A percentile compares a stretch with the other conserved stretches of the same genome.
Evolutionary conservation across 1,284 basidiomycete genomes (phyloP).

Genomic region (Cerioporus squamosus): DNA sequence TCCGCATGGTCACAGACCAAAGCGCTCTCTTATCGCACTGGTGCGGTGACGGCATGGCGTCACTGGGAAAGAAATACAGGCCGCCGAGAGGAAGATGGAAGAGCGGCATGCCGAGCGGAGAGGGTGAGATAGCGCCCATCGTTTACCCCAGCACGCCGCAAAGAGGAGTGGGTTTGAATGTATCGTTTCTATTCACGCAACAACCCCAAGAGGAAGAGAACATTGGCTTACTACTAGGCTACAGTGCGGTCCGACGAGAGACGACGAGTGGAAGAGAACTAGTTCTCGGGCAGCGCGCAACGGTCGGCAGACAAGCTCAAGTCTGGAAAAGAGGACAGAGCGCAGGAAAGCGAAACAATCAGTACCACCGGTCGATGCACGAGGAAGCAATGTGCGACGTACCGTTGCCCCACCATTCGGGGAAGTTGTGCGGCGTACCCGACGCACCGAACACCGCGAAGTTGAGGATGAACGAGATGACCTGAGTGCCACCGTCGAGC

Average conservation of each 20-base stretch:
- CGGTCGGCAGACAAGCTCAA: slow-evolving; percentile 35
- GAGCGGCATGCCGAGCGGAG: no score
- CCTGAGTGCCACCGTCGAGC: slow-evolving; percentile 37
- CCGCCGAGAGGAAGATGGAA: no score
- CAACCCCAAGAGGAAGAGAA: background rate
- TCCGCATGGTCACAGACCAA: no score
- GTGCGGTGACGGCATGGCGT: no score
- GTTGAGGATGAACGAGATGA: slow-evolving; percentile 39
- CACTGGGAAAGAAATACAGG: no score
- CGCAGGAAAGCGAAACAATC: background rate
- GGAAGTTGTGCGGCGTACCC: slow-evolving; percentile 31
- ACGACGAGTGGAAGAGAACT: background rate
- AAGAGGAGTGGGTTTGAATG: no score
- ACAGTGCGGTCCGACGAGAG: background rate
- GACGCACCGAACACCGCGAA: slow-evolving; percentile 38
- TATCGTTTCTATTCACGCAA: slow-evolving; percentile 6
- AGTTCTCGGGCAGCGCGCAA: slow-evolving; percentile 28
- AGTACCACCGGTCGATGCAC: background rate
- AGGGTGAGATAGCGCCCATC: background rate
- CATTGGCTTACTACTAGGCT: slow-evolving; percentile 11
- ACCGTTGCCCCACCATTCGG: slow-evolving; percentile 37
- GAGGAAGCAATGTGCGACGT: background rate
- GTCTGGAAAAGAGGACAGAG: slow-evolving; percentile 15
- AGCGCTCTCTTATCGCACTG: no score
- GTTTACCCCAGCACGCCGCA: background rate